phyloP scores from a whole-genome alignment of 208 protist species.

The Trypanosoma lewisi region DNA sequence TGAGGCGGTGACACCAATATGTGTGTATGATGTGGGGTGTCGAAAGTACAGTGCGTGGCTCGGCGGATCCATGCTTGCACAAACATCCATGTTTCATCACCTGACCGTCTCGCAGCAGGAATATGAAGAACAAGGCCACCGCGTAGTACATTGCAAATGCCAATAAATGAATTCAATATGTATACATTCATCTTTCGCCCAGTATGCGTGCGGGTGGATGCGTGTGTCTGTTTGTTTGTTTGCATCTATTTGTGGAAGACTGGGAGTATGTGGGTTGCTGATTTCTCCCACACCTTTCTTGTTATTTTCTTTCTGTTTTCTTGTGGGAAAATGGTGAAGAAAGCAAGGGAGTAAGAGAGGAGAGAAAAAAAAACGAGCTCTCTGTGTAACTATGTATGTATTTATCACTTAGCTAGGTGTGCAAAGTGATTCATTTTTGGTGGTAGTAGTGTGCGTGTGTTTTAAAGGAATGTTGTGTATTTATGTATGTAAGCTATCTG shows the following conservation, averaged over 20 bases:
- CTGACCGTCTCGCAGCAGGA: constrained; percentile 77
- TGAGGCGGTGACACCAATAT: constrained; percentile 78
- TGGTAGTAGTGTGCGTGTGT: too few relatives aligned
- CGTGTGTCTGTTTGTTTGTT: neutral
- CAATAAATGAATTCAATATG: constrained; percentile 30
- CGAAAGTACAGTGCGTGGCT: constrained; percentile 84
- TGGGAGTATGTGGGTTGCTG: too few relatives aligned
- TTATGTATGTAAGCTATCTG: too few relatives aligned
- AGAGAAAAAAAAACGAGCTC: neutral
- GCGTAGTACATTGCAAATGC: constrained; percentile 88
- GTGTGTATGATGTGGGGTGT: constrained; percentile 65
- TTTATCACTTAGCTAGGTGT: too few relatives aligned
- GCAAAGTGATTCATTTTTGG: constrained; percentile 2
- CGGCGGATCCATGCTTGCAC: constrained; percentile 80
- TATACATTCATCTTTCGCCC: neutral
- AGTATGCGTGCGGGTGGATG: neutral
- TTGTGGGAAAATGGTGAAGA: too few relatives aligned
- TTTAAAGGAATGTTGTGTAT: too few relatives aligned
- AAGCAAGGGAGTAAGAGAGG: neutral
- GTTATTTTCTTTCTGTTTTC: too few relatives aligned
- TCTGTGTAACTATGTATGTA: neutral
- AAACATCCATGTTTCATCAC: constrained; percentile 85
- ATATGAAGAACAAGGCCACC: constrained; percentile 83
- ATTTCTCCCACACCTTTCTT: too few relatives aligned
- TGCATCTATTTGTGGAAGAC: too few relatives aligned